Evolutionary conservation across 371 early-diverging fungal genomes (phyloP).

Genomic region (Rhizomucor pusillus): DNA sequence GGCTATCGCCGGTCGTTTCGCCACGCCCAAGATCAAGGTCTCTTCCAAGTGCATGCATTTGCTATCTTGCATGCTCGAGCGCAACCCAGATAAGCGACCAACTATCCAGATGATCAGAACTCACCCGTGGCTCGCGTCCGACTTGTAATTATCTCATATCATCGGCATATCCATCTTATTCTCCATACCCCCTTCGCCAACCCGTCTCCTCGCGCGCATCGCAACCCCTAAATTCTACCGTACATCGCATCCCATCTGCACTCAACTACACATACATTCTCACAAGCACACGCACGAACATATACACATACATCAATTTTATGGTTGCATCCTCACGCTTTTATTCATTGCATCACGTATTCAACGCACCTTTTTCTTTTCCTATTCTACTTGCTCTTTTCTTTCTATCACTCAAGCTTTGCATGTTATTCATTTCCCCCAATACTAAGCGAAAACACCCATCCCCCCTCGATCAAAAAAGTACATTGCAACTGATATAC

Average conservation of each 20-base stretch:
- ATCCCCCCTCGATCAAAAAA: no score
- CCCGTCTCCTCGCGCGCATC: no score
- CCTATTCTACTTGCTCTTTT: conserved; percentile 1
- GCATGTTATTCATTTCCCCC: conserved; percentile 2
- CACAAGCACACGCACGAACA: neutral
- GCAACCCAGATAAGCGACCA: conserved; percentile 55
- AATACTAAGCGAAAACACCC: no score
- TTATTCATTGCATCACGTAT: conserved; percentile 3
- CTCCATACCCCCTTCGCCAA: no score
- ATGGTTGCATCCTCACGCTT: no score
- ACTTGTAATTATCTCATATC: no score
- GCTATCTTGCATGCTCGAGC: conserved; percentile 62
- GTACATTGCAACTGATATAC: no score
- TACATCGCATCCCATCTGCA: neutral
- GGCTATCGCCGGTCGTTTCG: conserved; percentile 48
- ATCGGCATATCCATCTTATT: no score
- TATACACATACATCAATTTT: no score
- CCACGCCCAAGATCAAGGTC: conserved; percentile 40
- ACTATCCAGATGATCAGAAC: conserved; percentile 59
- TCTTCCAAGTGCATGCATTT: conserved; percentile 60
- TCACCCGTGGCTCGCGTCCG: conserved; percentile 74
- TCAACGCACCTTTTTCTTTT: conserved; percentile 6
- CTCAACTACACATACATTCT: neutral
- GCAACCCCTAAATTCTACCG: no score
- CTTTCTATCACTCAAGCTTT: neutral